Conservation (phyloP, 164 flowering plant genomes). For the Cinnamomum micranthum region DNA sequence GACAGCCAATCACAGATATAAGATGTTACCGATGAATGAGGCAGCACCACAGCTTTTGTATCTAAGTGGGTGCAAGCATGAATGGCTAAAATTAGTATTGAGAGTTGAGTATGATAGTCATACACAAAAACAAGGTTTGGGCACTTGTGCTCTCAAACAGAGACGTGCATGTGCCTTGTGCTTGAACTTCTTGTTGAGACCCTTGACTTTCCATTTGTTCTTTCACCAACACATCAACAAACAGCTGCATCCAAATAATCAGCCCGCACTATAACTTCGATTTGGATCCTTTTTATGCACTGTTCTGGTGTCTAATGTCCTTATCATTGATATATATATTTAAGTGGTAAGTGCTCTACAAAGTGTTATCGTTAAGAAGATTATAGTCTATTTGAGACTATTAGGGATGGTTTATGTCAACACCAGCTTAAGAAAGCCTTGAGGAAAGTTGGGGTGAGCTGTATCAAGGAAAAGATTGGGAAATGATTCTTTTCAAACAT, state of each 20-base stretch:
- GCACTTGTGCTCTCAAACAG: too few relatives aligned
- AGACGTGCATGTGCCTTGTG: background rate
- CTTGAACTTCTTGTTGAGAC: background rate
- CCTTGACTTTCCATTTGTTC: slow-evolving; percentile 1
- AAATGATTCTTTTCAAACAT: too few relatives aligned
- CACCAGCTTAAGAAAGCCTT: slow-evolving; percentile 8
- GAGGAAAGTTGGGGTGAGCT: background rate
- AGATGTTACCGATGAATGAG: background rate
- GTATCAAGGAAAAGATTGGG: too few relatives aligned
- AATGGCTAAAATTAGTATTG: background rate
- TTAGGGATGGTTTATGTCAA: slow-evolving; percentile 9
- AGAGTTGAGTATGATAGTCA: background rate
- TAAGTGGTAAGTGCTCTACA: background rate
- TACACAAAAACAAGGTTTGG: background rate
- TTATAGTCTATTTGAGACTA: background rate
- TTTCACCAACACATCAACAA: background rate
- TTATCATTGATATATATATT: background rate
- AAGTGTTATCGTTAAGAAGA: background rate
- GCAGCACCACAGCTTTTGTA: background rate
- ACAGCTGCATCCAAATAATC: background rate
- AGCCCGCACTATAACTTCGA: background rate
- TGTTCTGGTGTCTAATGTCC: background rate
- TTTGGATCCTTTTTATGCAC: background rate
- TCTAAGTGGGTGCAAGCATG: background rate
- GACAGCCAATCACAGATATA: background rate